phyloP scores from a whole-genome alignment of 2,329 filamentous ascomycete species.

The Neocucurbitaria cava region DNA sequence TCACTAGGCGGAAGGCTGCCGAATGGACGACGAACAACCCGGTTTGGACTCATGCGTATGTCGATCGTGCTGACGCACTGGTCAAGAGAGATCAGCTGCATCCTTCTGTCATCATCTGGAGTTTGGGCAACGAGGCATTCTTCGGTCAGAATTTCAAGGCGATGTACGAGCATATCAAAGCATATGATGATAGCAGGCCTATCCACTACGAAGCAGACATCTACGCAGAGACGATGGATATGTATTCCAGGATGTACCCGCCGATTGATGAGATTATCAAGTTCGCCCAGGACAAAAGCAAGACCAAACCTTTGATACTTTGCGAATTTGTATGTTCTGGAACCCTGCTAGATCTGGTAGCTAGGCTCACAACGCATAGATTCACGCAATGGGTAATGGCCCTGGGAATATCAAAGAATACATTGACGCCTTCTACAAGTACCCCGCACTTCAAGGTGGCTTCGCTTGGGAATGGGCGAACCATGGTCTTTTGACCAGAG shows the following conservation, averaged over 20 bases:
- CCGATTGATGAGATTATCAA: conserved; percentile 59
- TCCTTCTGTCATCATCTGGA: conserved; percentile 75
- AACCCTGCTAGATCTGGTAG: not conserved
- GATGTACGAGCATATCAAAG: conserved; percentile 70
- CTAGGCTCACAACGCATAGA: conserved; percentile 14
- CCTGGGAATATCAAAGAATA: conserved; percentile 75
- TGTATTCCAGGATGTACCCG: conserved; percentile 74
- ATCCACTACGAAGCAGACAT: conserved; percentile 73
- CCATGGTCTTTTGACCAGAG: conserved; percentile 52
- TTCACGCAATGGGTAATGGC: conserved; percentile 75
- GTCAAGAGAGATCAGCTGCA: conserved; percentile 75
- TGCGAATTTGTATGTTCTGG: conserved; percentile 56
- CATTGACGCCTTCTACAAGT: conserved; percentile 66
- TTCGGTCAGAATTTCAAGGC: conserved; percentile 72
- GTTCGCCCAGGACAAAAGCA: conserved; percentile 52
- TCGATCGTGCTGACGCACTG: conserved; percentile 70
- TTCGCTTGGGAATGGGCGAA: conserved; percentile 58
- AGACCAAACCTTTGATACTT: conserved; percentile 63
- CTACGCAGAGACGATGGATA: conserved; percentile 66
- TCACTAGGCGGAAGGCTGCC: conserved; percentile 63
- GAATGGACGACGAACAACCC: conserved; percentile 68
- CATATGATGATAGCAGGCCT: conserved; percentile 63
- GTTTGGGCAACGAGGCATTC: conserved; percentile 75
- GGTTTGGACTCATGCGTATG: conserved; percentile 67
- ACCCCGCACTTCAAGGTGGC: conserved; percentile 70